Evolutionary conservation across 495 filamentous ascomycete genomes (phyloP).

Genomic region (Penicillium manginii): DNA sequence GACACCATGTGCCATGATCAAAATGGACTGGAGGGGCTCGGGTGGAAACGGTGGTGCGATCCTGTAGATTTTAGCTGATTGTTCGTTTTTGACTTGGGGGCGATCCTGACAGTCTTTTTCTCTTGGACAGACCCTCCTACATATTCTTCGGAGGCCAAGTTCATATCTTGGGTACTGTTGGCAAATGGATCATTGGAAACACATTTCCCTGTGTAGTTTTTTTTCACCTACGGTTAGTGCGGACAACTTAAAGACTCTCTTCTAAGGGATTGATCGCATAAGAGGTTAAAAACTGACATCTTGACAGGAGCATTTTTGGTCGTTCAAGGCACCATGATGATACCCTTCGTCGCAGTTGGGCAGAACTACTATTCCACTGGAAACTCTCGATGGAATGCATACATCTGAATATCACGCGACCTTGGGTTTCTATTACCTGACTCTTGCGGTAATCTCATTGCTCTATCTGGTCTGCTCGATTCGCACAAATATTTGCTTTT

Average conservation of each 20-base stretch:
- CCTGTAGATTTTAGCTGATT: slow-evolving; percentile 35
- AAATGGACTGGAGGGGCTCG: slow-evolving; percentile 74
- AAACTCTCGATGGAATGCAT: slow-evolving; percentile 34
- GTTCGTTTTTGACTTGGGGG: too few relatives aligned
- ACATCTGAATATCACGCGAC: slow-evolving; percentile 45
- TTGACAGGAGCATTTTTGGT: slow-evolving; percentile 39
- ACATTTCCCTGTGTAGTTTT: slow-evolving; percentile 76
- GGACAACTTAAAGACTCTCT: neutral
- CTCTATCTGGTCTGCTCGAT: slow-evolving; percentile 71
- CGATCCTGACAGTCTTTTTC: neutral
- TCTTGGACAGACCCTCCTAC: slow-evolving; percentile 48
- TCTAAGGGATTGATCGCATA: neutral
- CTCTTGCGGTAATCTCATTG: slow-evolving; percentile 57
- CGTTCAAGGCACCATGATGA: slow-evolving; percentile 35
- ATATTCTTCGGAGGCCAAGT: slow-evolving; percentile 74
- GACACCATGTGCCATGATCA: slow-evolving; percentile 63
- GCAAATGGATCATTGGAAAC: slow-evolving; percentile 75
- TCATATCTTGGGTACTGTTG: slow-evolving; percentile 63
- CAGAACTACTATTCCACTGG: slow-evolving; percentile 37
- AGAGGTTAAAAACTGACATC: too few relatives aligned
- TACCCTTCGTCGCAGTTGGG: slow-evolving; percentile 39
- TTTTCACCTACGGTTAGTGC: slow-evolving; percentile 44
- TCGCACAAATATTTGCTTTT: slow-evolving; percentile 73
- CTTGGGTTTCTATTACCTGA: slow-evolving; percentile 53
- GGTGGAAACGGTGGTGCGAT: slow-evolving; percentile 66